Conservation (phyloP, 2,329 filamentous ascomycete species). For the Nemania serpens region DNA sequence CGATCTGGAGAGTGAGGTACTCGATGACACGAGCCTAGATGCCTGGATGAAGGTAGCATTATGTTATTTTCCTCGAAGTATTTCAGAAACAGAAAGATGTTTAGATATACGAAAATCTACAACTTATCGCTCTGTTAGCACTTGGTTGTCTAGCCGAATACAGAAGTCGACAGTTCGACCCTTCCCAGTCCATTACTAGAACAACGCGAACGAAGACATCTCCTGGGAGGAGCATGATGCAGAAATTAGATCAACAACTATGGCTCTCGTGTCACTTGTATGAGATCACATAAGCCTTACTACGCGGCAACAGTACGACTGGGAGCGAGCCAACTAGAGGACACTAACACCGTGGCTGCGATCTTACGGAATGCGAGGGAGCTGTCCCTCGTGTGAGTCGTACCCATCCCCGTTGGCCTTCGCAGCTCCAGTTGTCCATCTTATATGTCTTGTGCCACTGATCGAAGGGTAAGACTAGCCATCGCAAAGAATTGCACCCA, state of each 20-base stretch:
- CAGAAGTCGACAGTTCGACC: not conserved
- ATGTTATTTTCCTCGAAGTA: too few species aligned
- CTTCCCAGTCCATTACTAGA: not conserved
- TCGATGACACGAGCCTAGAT: too few species aligned
- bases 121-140: too few species aligned
- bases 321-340: constrained; percentile 47
- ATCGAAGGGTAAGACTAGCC: constrained; percentile 64
- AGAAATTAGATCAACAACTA: not conserved
- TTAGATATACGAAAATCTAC: too few species aligned
- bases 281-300: constrained; percentile 65
- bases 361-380: constrained; percentile 56
- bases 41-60: too few species aligned
- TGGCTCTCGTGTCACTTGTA: not conserved
- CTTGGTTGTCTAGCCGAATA: too few species aligned
- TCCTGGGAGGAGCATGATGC: not conserved
- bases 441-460: not conserved
- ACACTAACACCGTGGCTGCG: constrained; percentile 5
- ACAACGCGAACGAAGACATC: not conserved
- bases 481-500: constrained; percentile 68
- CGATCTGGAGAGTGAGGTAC: too few species aligned
- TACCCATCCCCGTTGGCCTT: not conserved
- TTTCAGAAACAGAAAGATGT: too few species aligned
- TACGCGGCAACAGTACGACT: constrained; percentile 67
- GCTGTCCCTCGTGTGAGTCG: constrained; percentile 65
- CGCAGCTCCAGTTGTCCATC: not conserved